Conservation (phyloP, 1,284 basidiomycete genomes). For the Moniliophthora roreri region DNA sequence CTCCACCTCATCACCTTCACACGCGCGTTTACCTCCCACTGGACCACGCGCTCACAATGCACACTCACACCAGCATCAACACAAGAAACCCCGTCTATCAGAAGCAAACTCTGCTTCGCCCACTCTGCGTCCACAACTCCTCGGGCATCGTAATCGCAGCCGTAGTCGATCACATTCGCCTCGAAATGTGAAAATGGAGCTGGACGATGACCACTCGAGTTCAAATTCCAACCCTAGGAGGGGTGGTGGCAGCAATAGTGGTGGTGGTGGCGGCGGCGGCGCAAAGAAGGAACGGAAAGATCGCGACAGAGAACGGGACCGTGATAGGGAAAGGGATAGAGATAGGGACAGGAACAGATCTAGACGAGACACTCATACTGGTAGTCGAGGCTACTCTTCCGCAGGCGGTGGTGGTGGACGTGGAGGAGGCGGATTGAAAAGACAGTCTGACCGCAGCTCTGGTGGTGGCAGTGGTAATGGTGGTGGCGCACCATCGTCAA, state of each 20-base stretch:
- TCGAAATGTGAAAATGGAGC: neutral
- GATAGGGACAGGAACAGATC: constrained; percentile 29
- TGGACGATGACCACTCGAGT: constrained; percentile 15
- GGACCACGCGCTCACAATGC: constrained; percentile 78
- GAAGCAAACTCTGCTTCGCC: constrained; percentile 26
- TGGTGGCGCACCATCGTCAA: constrained; percentile 16
- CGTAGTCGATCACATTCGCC: neutral
- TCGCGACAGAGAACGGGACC: constrained; percentile 33
- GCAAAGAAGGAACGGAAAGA: constrained; percentile 23
- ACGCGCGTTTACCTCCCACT: constrained; percentile 56
- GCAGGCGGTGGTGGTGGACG: constrained; percentile 12
- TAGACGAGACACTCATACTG: constrained; percentile 20
- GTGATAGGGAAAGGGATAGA: constrained; percentile 36
- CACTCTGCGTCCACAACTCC: constrained; percentile 21
- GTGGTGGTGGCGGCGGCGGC: constrained; percentile 23
- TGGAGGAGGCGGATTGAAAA: constrained; percentile 20
- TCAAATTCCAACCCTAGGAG: constrained; percentile 22
- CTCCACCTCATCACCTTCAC: constrained; percentile 13
- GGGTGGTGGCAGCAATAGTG: constrained; percentile 29
- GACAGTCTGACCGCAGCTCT: constrained; percentile 20
- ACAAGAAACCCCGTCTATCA: constrained; percentile 23
- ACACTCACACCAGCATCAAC: constrained; percentile 61
- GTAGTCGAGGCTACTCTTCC: neutral
- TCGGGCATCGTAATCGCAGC: neutral
- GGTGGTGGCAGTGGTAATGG: constrained; percentile 19